Conservation (phyloP, 768 basidiomycete species). For the Neoboletus brunneissimus region DNA sequence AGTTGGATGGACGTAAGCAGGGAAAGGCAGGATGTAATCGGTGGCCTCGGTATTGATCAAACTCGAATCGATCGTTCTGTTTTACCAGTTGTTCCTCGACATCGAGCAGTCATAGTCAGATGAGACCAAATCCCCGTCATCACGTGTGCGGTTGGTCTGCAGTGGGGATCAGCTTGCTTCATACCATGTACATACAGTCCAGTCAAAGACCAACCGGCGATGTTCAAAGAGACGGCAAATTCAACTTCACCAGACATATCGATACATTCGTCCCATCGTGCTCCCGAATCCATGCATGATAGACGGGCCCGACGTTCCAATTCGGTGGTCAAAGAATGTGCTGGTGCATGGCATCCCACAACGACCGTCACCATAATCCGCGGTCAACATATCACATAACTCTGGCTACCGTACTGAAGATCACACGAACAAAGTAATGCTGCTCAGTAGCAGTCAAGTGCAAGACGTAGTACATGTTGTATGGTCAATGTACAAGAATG, state of each 20-base stretch:
- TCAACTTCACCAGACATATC: too few species aligned
- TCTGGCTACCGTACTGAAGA: not conserved
- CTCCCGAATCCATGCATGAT: too few species aligned
- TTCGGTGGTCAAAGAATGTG: too few species aligned
- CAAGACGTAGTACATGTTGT: constrained; percentile 8
- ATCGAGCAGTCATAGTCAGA: too few species aligned
- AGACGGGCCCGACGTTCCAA: too few species aligned
- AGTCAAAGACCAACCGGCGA: too few species aligned
- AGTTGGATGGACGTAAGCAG: not conserved
- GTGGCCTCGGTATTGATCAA: not conserved
- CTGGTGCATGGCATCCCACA: not conserved
- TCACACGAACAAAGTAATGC: not conserved
- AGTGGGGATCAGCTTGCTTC: too few species aligned
- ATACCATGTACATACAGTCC: too few species aligned
- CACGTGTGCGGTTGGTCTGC: too few species aligned
- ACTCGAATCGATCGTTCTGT: not conserved
- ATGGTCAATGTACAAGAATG: constrained; percentile 8
- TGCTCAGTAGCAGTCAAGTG: not conserved
- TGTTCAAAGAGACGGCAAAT: too few species aligned
- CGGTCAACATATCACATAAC: not conserved
- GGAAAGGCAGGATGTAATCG: not conserved
- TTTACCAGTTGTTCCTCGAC: not conserved
- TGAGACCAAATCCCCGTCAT: too few species aligned
- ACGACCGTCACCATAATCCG: not conserved
- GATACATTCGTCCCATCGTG: too few species aligned